Percentiles rank a stretch among this genome's conserved stretches.
phyloP scores from a whole-genome alignment of 352 stramenopile genomes.

The Phytophthora sp. region DNA sequence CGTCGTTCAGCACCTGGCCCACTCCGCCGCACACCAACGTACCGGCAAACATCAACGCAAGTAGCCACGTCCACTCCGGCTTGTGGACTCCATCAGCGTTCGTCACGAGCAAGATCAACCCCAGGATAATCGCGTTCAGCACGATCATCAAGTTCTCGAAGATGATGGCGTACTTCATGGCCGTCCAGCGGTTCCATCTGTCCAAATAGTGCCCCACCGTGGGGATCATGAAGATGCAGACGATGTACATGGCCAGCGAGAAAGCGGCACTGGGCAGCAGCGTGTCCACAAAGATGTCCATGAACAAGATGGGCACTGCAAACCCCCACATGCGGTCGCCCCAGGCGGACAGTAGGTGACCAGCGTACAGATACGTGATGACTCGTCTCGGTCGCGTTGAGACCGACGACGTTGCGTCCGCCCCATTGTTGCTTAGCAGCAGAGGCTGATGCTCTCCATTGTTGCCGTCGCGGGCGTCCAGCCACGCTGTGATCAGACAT shows the following conservation, averaged over 20 bases:
- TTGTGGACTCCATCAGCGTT: slow-evolving; percentile 67
- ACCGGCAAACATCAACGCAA: slow-evolving; percentile 52
- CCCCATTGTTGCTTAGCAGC: background rate
- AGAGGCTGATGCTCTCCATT: slow-evolving; percentile 7
- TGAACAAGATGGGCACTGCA: slow-evolving; percentile 82
- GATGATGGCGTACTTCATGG: slow-evolving; percentile 77
- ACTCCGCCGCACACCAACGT: slow-evolving; percentile 71
- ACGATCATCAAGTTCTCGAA: slow-evolving; percentile 83
- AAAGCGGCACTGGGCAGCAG: slow-evolving; percentile 78
- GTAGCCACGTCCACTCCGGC: slow-evolving; percentile 54
- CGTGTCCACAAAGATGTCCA: slow-evolving; percentile 87
- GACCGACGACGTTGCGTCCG: background rate
- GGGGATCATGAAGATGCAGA: slow-evolving; percentile 75
- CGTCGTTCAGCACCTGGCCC: slow-evolving; percentile 78
- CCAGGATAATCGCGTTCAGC: slow-evolving; percentile 66
- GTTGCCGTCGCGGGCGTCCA: slow-evolving; percentile 1
- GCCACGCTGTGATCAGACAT: slow-evolving; percentile 19
- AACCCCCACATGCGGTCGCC: slow-evolving; percentile 86
- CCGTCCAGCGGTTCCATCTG: slow-evolving; percentile 64
- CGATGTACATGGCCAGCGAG: slow-evolving; percentile 75
- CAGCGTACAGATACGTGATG: slow-evolving; percentile 73
- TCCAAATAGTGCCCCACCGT: slow-evolving; percentile 71
- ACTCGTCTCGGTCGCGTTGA: slow-evolving; percentile 41
- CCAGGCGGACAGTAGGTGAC: slow-evolving; percentile 80
- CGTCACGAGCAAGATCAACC: slow-evolving; percentile 63